These are phyloP conservation scores for Brassica rapa DNA, from an alignment of 345 rosid species.

Conservation along the genomic window DNA sequence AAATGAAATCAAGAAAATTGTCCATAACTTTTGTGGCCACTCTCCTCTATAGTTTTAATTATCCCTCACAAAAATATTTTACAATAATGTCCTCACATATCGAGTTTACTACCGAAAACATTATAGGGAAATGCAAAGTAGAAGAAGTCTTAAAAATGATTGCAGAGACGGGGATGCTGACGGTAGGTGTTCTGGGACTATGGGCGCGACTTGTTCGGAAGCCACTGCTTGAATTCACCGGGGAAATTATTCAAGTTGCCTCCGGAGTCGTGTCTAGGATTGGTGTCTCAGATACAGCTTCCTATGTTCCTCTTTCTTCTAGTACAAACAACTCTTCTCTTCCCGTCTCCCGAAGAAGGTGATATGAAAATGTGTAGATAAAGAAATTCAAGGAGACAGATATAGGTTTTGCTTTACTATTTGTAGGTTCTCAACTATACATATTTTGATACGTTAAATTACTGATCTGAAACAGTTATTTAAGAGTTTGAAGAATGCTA, in stretches of 20 bases:
- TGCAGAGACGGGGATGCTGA: constrained; percentile 30
- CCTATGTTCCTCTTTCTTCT: constrained; percentile 11
- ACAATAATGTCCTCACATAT: neutral
- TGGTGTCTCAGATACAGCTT: constrained; percentile 4
- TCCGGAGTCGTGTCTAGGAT: constrained; percentile 23
- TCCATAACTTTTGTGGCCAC: neutral
- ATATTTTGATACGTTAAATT: neutral
- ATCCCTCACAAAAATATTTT: neutral
- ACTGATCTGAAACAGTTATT: neutral
- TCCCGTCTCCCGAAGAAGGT: neutral
- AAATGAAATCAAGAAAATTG: constrained; percentile 13
- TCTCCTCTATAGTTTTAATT: neutral
- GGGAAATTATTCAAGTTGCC: constrained; percentile 20
- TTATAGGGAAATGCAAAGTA: neutral
- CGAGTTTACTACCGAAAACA: neutral
- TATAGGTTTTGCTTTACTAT: neutral
- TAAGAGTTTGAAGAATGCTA: neutral
- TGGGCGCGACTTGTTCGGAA: constrained; percentile 33
- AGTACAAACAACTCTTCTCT: neutral
- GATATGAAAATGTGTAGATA: neutral
- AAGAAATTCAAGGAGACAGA: neutral
- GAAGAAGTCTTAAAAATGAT: constrained; percentile 10
- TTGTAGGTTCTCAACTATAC: neutral
- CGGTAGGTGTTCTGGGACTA: constrained; percentile 34
- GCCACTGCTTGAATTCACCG: constrained; percentile 32